A percentile compares a stretch with the other conserved stretches of the same genome.
These are phyloP conservation scores for Yamadazyma philogaea DNA, from an alignment of 805 yeast species.

Conservation along the genomic window DNA sequence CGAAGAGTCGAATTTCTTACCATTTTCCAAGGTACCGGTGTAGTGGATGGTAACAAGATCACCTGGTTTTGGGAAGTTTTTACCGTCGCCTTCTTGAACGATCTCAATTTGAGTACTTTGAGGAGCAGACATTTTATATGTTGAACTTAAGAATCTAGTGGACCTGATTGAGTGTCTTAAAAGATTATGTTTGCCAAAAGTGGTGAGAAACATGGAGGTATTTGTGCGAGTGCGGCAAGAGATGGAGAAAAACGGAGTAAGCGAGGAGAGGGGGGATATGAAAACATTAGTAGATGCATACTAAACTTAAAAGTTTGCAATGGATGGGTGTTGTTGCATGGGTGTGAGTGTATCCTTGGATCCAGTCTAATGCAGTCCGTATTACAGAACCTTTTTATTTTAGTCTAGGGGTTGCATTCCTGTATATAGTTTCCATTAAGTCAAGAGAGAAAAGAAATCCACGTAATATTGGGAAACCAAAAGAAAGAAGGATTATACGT, in stretches of 20 bases:
- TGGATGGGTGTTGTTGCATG: neutral
- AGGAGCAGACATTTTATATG: conserved; percentile 35
- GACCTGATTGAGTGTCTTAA: conserved; percentile 1
- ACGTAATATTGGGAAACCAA: neutral
- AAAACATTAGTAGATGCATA: too few relatives aligned
- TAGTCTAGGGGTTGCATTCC: neutral
- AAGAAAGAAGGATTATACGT: neutral
- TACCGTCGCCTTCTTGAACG: conserved; percentile 71
- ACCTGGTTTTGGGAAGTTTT: conserved; percentile 80
- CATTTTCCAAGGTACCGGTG: conserved; percentile 92
- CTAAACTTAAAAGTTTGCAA: too few relatives aligned
- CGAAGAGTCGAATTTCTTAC: conserved; percentile 94
- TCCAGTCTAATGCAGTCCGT: too few relatives aligned
- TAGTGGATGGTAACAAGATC: conserved; percentile 92
- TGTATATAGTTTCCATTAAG: neutral
- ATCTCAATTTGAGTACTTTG: conserved; percentile 40
- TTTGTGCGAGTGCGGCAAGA: neutral
- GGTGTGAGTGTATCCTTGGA: neutral
- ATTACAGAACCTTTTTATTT: too few relatives aligned
- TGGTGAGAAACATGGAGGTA: neutral
- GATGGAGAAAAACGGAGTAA: neutral
- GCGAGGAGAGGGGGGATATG: neutral
- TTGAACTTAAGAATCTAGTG: neutral
- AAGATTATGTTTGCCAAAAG: neutral
- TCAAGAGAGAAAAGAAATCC: too few relatives aligned